These are phyloP conservation scores for Dioszegia crocea DNA, from an alignment of 768 basidiomycete genomes.

Conservation along the genomic window DNA sequence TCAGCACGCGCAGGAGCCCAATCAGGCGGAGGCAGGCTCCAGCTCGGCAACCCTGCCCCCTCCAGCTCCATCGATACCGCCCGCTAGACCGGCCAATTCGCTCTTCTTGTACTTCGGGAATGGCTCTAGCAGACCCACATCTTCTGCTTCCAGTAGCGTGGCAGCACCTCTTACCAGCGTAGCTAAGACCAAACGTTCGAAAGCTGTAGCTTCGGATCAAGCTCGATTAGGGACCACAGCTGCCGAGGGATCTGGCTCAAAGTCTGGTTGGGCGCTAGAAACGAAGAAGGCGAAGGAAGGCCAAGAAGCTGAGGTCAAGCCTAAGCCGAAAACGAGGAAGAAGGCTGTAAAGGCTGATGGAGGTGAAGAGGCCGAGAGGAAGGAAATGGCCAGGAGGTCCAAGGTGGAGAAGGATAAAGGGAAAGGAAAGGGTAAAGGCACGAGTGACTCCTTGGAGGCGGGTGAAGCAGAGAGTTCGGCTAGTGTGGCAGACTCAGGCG, in stretches of 20 bases:
- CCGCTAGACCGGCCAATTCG: neutral
- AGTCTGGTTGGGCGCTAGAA: neutral
- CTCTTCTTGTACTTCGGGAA: conserved; percentile 10
- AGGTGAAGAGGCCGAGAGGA: conserved; percentile 32
- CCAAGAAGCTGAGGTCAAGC: neutral
- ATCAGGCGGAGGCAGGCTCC: no score
- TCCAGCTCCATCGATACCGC: no score
- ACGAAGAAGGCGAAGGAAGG: neutral
- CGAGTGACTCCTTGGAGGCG: neutral
- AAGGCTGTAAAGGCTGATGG: neutral
- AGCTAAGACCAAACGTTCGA: neutral
- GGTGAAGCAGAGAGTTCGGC: neutral
- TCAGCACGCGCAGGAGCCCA: no score
- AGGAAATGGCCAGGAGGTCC: conserved; percentile 25
- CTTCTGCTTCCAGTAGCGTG: neutral
- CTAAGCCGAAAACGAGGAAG: neutral
- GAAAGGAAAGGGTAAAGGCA: conserved; percentile 1
- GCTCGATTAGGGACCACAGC: neutral
- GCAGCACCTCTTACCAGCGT: no score
- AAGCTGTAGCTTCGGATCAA: neutral
- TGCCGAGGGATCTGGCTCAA: neutral
- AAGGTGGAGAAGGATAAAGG: conserved; percentile 5
- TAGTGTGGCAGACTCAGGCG: no score
- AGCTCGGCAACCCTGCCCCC: no score
- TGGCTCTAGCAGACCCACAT: neutral